phyloP scores from a whole-genome alignment of 2,329 filamentous ascomycete genomes.

The Botryotinia convoluta region DNA sequence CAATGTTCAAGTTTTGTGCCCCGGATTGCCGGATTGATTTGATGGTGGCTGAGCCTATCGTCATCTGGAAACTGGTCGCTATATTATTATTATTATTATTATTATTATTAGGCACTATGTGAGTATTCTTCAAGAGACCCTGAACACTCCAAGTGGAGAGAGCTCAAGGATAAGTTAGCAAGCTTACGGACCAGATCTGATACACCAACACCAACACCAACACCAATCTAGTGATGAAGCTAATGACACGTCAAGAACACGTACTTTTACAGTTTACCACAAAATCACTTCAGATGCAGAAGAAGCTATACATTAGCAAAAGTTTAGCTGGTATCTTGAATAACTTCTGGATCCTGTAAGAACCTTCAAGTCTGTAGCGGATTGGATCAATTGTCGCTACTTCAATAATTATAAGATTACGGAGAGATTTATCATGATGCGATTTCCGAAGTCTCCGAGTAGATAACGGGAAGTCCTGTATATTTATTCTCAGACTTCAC shows the following conservation, averaged over 20 bases:
- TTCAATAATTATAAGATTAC: neutral
- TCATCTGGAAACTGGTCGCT: neutral
- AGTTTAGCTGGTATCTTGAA: neutral
- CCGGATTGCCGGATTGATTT: neutral
- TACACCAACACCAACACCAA: neutral
- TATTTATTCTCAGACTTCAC: neutral
- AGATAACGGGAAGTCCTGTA: neutral
- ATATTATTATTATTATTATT: no score
- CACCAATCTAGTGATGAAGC: neutral
- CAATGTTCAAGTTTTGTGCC: neutral
- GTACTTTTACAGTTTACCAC: neutral
- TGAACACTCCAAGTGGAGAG: neutral
- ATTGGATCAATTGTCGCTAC: neutral
- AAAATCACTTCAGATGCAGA: neutral
- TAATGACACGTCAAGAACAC: constrained; percentile 9
- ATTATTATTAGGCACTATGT: neutral
- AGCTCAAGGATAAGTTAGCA: neutral
- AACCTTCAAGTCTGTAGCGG: neutral
- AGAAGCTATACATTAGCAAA: neutral
- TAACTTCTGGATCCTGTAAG: neutral
- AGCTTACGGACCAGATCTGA: neutral
- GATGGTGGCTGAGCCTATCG: neutral
- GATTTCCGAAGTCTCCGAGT: neutral
- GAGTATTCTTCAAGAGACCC: neutral
- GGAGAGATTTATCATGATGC: neutral